Conservation (phyloP, 441 rosid genomes). For the Arabidopsis lyrata region DNA sequence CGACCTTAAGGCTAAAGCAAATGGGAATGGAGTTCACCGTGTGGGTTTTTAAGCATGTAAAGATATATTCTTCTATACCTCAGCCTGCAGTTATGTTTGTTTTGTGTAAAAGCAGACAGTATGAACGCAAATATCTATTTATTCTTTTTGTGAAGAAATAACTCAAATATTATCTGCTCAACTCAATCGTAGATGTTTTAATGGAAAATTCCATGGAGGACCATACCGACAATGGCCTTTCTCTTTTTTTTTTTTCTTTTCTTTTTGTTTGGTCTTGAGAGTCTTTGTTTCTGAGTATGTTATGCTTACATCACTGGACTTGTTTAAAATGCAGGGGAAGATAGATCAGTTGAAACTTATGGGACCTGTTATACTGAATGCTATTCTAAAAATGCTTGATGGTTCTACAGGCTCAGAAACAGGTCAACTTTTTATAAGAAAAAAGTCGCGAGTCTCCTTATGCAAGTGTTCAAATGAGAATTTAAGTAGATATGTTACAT, state of each 20-base stretch:
- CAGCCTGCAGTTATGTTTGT: constrained; percentile 35
- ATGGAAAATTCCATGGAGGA: constrained; percentile 4
- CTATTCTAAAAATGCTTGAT: constrained; percentile 91
- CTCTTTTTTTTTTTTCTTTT: constrained; percentile 23
- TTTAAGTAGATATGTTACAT: constrained; percentile 41
- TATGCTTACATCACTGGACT: constrained; percentile 23
- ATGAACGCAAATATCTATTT: constrained; percentile 1
- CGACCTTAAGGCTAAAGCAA: constrained; percentile 94
- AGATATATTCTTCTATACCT: constrained; percentile 32
- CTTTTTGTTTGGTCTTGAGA: background rate
- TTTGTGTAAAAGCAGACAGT: constrained; percentile 12
- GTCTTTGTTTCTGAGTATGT: constrained; percentile 18
- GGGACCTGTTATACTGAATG: constrained; percentile 92
- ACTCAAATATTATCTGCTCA: background rate
- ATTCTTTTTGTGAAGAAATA: background rate
- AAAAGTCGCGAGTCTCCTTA: background rate
- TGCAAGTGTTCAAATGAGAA: constrained; percentile 11
- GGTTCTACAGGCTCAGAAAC: constrained; percentile 72
- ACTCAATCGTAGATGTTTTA: constrained; percentile 23
- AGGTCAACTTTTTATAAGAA: constrained; percentile 51
- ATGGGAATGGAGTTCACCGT: constrained; percentile 99
- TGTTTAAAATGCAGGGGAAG: constrained; percentile 67
- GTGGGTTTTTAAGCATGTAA: constrained; percentile 99
- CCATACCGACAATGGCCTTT: constrained; percentile 17
- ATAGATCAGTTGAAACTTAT: constrained; percentile 86